phyloP scores from a whole-genome alignment of 371 early-diverging fungal species.

The Apophysomyces ossiformis region DNA sequence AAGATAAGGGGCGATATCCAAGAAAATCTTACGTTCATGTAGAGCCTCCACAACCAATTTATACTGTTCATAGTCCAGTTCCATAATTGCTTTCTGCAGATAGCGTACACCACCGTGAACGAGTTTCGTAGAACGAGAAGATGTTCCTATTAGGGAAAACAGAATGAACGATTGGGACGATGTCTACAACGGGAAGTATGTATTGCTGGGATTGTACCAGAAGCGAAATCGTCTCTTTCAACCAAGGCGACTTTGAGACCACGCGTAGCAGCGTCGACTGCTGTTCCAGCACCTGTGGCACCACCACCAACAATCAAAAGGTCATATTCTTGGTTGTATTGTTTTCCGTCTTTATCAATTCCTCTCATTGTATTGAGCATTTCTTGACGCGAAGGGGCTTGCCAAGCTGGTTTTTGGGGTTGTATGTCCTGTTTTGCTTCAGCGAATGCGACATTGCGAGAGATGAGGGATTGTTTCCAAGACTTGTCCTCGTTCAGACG shows the following conservation, averaged over 20 bases:
- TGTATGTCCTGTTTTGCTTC: slow-evolving; percentile 35
- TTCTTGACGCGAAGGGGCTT: slow-evolving; percentile 73
- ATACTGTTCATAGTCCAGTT: slow-evolving; percentile 96
- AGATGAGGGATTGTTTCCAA: slow-evolving; percentile 17
- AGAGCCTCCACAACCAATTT: slow-evolving; percentile 97
- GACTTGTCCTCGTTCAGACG: slow-evolving; percentile 18
- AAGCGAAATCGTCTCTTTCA: slow-evolving; percentile 97
- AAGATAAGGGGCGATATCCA: slow-evolving; percentile 97
- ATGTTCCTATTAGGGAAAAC: slow-evolving; percentile 69
- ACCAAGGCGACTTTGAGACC: slow-evolving; percentile 97
- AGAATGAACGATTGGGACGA: not conserved
- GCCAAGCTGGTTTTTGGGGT: slow-evolving; percentile 67
- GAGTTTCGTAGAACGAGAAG: slow-evolving; percentile 97
- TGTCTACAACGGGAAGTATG: not conserved
- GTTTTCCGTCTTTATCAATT: slow-evolving; percentile 42
- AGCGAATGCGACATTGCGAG: slow-evolving; percentile 43
- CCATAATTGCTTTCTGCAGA: slow-evolving; percentile 97
- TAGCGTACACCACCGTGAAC: slow-evolving; percentile 99
- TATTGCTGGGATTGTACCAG: slow-evolving; percentile 54
- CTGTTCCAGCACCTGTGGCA: slow-evolving; percentile 97
- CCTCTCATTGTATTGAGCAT: slow-evolving; percentile 72
- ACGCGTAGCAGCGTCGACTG: slow-evolving; percentile 96
- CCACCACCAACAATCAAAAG: slow-evolving; percentile 98
- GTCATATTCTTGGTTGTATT: slow-evolving; percentile 70
- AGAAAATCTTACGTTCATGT: slow-evolving; percentile 93